Evolutionary conservation across 306 rosid genomes (phyloP), one percentile per base, ranked within the genome.

Genomic region (Pterocarpus santalinus): DNA sequence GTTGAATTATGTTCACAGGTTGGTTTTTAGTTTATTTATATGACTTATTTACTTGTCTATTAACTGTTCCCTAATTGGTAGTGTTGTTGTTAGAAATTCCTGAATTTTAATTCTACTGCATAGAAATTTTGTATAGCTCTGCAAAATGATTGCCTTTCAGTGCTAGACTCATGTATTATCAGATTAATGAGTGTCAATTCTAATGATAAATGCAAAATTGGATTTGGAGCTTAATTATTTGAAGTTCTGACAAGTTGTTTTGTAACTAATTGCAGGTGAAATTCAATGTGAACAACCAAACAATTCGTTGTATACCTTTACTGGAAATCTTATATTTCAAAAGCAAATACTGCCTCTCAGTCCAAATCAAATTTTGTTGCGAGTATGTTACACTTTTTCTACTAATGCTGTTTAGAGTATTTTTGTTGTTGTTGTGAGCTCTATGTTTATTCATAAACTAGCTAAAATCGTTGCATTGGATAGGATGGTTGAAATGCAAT

Each of bases 211-310:
- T 61, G 49, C 69, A 14, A 72, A 72, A 15, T 61, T 78, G 65
- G 43, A 58, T 63, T 49, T 58, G 17, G 73, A 75, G 69, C 41
- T 34, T 33, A 67, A 75, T 35, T 65, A 49, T 68, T 70, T 15
- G 16, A 60, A 70, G 33, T 52, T 63, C 36, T 84, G 63, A 87
- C 46, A 3, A 55, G 35, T 22, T 28, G 41, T 79, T 52, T 69
- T 83, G 34, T 61, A 52, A 70, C 61, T 62, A 44, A 63, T 72
- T 89, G 84, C 85, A 95, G 99, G 99, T 73, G 99, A 95, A 93
- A 77, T 93, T 88, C 93, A 95, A 84, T 91, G 99, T 62, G 97
- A 95, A 81, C 99, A 95, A 65, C 97, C 99, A 58, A 95, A 95
- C 89, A 95, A 93, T 90, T 95, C 99, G 22, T 75, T 95, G 72